phyloP scores from a whole-genome alignment of 805 yeast genomes.

The Candida awuae region DNA sequence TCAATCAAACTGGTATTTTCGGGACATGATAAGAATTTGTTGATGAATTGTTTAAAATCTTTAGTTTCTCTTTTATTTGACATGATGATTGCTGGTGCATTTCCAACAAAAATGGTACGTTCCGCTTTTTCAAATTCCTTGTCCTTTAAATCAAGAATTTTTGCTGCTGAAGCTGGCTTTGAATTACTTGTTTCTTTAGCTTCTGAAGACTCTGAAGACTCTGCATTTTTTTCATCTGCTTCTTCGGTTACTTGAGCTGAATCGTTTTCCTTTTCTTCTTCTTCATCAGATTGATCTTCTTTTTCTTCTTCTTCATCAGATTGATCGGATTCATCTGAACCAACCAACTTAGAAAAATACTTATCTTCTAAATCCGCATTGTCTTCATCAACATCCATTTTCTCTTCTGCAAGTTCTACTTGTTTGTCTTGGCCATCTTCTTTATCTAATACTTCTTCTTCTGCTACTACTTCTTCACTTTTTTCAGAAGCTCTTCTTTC shows the following conservation, averaged over 20 bases:
- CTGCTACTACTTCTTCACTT: conserved; percentile 13
- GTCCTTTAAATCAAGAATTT: conserved; percentile 51
- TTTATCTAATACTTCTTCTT: conserved; percentile 15
- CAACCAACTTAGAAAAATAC: conserved; percentile 17
- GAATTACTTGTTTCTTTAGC: conserved; percentile 24
- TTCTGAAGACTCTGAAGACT: conserved; percentile 3
- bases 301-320: conserved; percentile 20
- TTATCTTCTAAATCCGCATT: conserved; percentile 17
- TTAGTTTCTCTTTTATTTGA: conserved; percentile 54
- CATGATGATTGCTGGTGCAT: conserved; percentile 59
- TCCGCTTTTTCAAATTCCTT: conserved; percentile 77
- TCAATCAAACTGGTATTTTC: conserved; percentile 32
- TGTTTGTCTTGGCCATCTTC: conserved; percentile 21
- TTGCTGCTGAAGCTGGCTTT: conserved; percentile 31
- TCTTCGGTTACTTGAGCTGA: conserved; percentile 20
- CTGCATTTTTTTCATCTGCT: conserved; percentile 11
- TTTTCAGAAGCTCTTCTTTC: conserved; percentile 19
- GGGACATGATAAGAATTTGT: conserved; percentile 20
- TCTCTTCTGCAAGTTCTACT: conserved; percentile 20
- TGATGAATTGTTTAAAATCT: conserved; percentile 57
- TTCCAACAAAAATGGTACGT: conserved; percentile 82
- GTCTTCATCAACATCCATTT: conserved; percentile 29
- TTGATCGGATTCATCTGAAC: conserved; percentile 18
- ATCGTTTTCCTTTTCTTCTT: conserved; percentile 16
- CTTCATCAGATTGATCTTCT: conserved; percentile 22